phyloP scores from a whole-genome alignment of 352 stramenopile species.

The Globisporangium mamillatum region DNA sequence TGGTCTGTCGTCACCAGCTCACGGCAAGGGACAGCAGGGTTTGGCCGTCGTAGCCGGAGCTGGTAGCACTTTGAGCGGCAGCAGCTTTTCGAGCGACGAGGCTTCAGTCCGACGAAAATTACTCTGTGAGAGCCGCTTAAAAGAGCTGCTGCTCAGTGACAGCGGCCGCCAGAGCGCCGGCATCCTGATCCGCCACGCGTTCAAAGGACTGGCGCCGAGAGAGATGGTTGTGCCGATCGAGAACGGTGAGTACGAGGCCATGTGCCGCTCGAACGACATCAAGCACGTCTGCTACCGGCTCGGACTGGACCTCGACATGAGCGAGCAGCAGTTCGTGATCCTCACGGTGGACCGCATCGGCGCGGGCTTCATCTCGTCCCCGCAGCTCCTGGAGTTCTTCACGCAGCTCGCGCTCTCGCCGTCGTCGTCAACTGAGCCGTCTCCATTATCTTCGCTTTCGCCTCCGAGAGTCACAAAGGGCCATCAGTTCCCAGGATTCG shows the following conservation, averaged over 20 bases:
- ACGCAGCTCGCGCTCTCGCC: slow-evolving; percentile 29
- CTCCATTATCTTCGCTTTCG: background rate
- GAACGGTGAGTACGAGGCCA: slow-evolving; percentile 65
- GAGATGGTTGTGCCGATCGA: slow-evolving; percentile 71
- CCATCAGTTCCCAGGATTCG: slow-evolving; percentile 1
- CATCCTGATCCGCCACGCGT: slow-evolving; percentile 68
- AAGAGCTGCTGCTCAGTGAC: slow-evolving; percentile 44
- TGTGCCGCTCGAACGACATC: slow-evolving; percentile 56
- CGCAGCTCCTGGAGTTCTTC: slow-evolving; percentile 61
- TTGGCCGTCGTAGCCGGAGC: too few species aligned
- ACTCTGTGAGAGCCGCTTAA: slow-evolving; percentile 50
- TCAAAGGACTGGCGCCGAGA: slow-evolving; percentile 59
- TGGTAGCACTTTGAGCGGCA: too few species aligned
- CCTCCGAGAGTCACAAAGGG: slow-evolving; percentile 7
- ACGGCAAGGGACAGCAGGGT: too few species aligned
- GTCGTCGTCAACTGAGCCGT: background rate
- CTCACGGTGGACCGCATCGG: slow-evolving; percentile 41
- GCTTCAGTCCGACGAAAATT: slow-evolving; percentile 52
- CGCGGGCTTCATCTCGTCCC: slow-evolving; percentile 62
- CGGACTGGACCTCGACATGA: slow-evolving; percentile 59
- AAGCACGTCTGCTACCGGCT: slow-evolving; percentile 75
- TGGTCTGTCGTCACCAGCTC: background rate
- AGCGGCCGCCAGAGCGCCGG: slow-evolving; percentile 61
- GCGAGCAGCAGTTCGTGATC: slow-evolving; percentile 58
- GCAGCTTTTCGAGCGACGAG: slow-evolving; percentile 29